Evolutionary conservation across 2,329 filamentous ascomycete species (phyloP).

Genomic region (Aspergillus versicolor): DNA sequence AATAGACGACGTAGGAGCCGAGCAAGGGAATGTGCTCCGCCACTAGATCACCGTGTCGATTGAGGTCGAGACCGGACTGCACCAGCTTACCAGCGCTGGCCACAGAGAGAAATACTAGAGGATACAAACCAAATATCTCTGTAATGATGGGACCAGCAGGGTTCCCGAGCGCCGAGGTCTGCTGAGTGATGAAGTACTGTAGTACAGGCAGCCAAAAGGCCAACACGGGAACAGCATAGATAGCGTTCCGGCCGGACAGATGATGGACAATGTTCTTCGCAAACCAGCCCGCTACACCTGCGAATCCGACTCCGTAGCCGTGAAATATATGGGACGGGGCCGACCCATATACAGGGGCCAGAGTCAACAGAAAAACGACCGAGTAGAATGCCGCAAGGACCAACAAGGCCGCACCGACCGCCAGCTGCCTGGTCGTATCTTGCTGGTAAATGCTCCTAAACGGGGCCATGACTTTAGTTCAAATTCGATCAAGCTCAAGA

Average conservation of each 20-base stretch:
- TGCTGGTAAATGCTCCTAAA: constrained; percentile 24
- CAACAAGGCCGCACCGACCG: constrained; percentile 33
- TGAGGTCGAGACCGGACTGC: constrained; percentile 58
- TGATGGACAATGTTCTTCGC: constrained; percentile 55
- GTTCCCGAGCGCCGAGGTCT: constrained; percentile 66
- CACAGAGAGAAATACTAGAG: constrained; percentile 63
- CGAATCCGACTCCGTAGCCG: constrained; percentile 62
- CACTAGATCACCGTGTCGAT: constrained; percentile 55
- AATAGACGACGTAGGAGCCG: constrained; percentile 66
- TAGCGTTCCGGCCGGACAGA: constrained; percentile 50
- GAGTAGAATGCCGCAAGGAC: constrained; percentile 42
- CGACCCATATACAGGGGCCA: constrained; percentile 86
- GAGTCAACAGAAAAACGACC: constrained; percentile 58
- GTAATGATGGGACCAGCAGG: constrained; percentile 72
- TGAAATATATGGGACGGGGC: constrained; percentile 77
- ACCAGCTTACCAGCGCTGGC: constrained; percentile 64
- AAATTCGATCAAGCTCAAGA: constrained; percentile 7
- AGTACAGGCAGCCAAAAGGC: constrained; percentile 72
- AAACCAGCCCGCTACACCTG: constrained; percentile 71
- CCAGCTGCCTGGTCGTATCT: constrained; percentile 27
- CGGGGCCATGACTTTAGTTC: constrained; percentile 25
- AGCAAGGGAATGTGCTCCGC: constrained; percentile 66
- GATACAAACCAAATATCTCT: constrained; percentile 71
- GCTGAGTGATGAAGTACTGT: constrained; percentile 69
- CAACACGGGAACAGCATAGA: constrained; percentile 65